phyloP scores from a whole-genome alignment of 371 early-diverging fungal species.

The Lichtheimia ornata region DNA sequence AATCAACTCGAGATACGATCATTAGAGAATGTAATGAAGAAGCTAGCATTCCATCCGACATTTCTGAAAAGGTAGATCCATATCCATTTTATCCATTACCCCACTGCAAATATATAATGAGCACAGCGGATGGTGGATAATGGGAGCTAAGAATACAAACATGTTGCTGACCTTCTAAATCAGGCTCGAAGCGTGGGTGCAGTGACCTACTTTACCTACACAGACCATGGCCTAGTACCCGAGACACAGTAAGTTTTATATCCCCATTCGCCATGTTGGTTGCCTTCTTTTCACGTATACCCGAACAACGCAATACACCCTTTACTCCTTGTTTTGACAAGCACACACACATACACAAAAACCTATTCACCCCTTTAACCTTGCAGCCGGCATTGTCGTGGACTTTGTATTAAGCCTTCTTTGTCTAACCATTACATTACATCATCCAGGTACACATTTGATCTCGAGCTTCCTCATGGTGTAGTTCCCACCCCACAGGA shows the following conservation, averaged over 20 bases:
- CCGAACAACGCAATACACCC: no score
- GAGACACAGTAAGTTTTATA: conserved; percentile 64
- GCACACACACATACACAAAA: no score
- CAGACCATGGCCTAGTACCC: conserved; percentile 63
- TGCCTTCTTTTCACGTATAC: no score
- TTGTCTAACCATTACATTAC: no score
- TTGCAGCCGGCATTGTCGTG: not conserved
- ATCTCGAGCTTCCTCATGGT: conserved; percentile 71
- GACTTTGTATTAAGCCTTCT: no score
- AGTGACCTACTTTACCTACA: conserved; percentile 69
- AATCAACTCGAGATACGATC: conserved; percentile 65
- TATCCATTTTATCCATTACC: no score
- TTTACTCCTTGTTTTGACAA: no score
- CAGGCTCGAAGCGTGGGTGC: conserved; percentile 60
- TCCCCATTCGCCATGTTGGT: no score
- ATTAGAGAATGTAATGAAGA: conserved; percentile 92
- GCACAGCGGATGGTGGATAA: no score
- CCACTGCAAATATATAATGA: no score
- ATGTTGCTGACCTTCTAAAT: not conserved
- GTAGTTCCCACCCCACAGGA: conserved; percentile 77
- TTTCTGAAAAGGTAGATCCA: conserved; percentile 35
- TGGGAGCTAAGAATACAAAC: no score
- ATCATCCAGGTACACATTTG: conserved; percentile 69
- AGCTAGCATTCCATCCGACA: conserved; percentile 66
- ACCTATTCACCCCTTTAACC: not conserved